Conservation (phyloP, 2,329 filamentous ascomycete species). For the Pseudonectria foliicola region DNA sequence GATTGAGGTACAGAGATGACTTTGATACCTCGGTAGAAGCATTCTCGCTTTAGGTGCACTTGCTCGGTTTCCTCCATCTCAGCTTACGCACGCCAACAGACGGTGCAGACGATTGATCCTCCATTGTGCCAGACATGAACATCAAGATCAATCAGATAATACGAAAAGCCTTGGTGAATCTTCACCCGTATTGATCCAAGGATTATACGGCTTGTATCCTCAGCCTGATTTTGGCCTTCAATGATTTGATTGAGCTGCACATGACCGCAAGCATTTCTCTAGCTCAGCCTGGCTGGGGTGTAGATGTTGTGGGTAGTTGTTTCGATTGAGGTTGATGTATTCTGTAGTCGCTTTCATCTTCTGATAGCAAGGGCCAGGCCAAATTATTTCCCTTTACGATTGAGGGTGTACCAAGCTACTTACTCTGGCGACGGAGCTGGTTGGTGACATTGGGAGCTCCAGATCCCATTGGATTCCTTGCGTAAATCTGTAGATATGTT, state of each 20-base stretch:
- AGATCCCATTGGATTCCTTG: constrained; percentile 8
- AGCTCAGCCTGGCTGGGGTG: too few relatives aligned
- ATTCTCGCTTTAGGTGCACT: neutral
- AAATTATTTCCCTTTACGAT: too few relatives aligned
- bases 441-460: constrained; percentile 12
- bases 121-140: too few relatives aligned
- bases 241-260: too few relatives aligned
- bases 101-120: neutral
- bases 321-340: constrained; percentile 11
- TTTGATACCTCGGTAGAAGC: too few relatives aligned
- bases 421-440: constrained; percentile 6
- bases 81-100: neutral
- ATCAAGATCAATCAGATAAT: too few relatives aligned
- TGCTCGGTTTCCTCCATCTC: neutral
- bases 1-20: neutral
- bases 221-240: too few relatives aligned
- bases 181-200: too few relatives aligned
- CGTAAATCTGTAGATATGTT: too few relatives aligned
- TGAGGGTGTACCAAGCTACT: too few relatives aligned
- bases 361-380: neutral
- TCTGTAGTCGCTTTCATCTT: constrained; percentile 9
- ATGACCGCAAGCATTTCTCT: too few relatives aligned
- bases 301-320: constrained; percentile 9
- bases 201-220: too few relatives aligned
- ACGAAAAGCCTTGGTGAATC: neutral